Conservation (phyloP, 495 filamentous ascomycete species). For the Hypoxylon fuscum region DNA sequence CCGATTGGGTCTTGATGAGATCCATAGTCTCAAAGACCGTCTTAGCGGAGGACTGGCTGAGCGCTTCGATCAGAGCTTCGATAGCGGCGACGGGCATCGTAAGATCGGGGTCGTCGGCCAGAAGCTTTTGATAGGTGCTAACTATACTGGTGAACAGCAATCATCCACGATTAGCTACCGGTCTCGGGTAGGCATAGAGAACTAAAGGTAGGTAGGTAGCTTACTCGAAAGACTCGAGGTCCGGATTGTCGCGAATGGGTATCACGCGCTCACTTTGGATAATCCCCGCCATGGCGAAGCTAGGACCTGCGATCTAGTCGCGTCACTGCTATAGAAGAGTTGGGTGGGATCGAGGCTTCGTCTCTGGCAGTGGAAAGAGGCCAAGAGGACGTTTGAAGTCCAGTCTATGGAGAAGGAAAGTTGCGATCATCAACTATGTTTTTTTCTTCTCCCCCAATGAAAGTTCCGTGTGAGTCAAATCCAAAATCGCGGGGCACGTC, state of each 20-base stretch:
- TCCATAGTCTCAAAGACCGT: slow-evolving; percentile 95
- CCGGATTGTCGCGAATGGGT: slow-evolving; percentile 42
- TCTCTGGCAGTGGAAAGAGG: neutral
- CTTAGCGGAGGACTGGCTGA: slow-evolving; percentile 75
- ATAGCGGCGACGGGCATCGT: slow-evolving; percentile 97
- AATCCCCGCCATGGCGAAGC: slow-evolving; percentile 25
- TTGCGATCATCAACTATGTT: neutral
- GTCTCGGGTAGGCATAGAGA: neutral
- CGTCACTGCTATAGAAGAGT: neutral
- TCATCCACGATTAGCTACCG: slow-evolving; percentile 3
- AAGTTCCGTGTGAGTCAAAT: slow-evolving; percentile 45
- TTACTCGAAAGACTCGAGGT: slow-evolving; percentile 46
- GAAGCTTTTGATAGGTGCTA: slow-evolving; percentile 59
- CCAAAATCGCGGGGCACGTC: slow-evolving; percentile 42
- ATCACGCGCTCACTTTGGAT: slow-evolving; percentile 29
- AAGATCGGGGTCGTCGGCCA: slow-evolving; percentile 75
- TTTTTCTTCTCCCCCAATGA: neutral
- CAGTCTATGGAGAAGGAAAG: neutral
- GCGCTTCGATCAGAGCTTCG: slow-evolving; percentile 86
- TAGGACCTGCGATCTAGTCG: neutral
- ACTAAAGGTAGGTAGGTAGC: neutral
- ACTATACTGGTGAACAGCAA: slow-evolving; percentile 58
- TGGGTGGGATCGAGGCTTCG: neutral
- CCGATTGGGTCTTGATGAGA: slow-evolving; percentile 77
- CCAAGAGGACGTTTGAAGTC: neutral